These are phyloP conservation scores for Cladosporium colombiae DNA, from an alignment of 2,329 filamentous ascomycete genomes.

Conservation along the genomic window DNA sequence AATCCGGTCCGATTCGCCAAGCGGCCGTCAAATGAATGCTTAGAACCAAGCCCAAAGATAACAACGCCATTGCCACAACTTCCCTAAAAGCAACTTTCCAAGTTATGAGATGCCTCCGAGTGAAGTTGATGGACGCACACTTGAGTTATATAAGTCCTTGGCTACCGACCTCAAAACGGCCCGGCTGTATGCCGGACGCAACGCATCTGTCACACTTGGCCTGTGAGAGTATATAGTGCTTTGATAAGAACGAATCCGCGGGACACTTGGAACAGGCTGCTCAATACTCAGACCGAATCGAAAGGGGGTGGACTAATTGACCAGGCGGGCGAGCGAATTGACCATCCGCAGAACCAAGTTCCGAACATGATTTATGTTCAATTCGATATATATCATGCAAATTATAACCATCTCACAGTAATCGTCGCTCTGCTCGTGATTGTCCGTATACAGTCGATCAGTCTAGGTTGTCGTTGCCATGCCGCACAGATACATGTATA, in stretches of 20 bases:
- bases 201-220: neutral
- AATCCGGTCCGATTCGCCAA: neutral
- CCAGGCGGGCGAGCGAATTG: neutral
- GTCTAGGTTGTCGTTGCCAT: neutral
- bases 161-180: neutral
- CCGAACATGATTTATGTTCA: neutral
- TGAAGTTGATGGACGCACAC: neutral
- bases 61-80: neutral
- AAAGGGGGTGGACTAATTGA: neutral
- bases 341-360: neutral
- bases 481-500: neutral
- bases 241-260: neutral
- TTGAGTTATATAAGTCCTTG: neutral
- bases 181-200: neutral
- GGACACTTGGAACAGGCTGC: neutral
- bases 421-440: neutral
- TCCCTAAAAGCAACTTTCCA: neutral
- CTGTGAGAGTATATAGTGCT: neutral
- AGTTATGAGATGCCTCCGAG: neutral
- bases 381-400: neutral
- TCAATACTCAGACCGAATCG: neutral
- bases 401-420: neutral
- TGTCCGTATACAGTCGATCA: neutral
- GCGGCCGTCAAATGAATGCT: neutral
- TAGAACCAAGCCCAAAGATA: neutral